Percentiles rank a stretch among this genome's conserved stretches.
These are phyloP conservation scores for Fusarium torulosum DNA, from an alignment of 2,329 filamentous ascomycete genomes.

Conservation along the genomic window DNA sequence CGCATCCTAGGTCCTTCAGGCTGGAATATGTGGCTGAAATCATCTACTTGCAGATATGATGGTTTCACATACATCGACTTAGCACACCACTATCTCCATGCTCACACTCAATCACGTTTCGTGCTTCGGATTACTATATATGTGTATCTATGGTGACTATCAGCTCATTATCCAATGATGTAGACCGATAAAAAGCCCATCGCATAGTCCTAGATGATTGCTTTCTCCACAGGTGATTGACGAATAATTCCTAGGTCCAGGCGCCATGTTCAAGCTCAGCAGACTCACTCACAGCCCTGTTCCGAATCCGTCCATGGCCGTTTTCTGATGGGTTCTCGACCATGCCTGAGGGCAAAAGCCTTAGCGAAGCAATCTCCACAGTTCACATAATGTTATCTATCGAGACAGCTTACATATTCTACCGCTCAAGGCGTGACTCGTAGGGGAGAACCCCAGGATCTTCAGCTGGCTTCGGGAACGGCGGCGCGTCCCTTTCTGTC, in stretches of 20 bases:
- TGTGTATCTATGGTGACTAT: not conserved
- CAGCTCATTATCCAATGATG: conserved; percentile 1
- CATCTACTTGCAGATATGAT: conserved; percentile 12
- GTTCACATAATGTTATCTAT: not conserved
- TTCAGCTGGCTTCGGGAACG: conserved; percentile 32
- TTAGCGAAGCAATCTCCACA: conserved; percentile 8
- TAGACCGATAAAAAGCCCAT: not conserved
- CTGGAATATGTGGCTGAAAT: conserved; percentile 9
- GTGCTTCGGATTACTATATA: not conserved
- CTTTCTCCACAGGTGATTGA: not conserved
- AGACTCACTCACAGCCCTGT: conserved; percentile 4
- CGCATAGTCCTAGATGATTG: not conserved
- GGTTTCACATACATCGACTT: not conserved
- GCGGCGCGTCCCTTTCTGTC: conserved; percentile 26
- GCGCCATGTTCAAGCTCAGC: conserved; percentile 29
- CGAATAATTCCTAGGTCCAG: conserved; percentile 6
- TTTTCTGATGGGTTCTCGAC: conserved; percentile 2
- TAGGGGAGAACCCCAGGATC: conserved; percentile 1
- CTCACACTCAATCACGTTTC: conserved; percentile 1
- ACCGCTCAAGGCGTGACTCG: not conserved
- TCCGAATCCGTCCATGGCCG: not conserved
- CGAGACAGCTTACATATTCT: conserved; percentile 2
- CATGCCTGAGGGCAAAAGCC: conserved; percentile 15
- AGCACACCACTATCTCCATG: not conserved
- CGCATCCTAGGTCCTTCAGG: conserved; percentile 12